Evolutionary conservation across 108 stramenopile species (phyloP), one percentile per base, ranked within the genome.

Genomic region (Conticribra weissflogii): DNA sequence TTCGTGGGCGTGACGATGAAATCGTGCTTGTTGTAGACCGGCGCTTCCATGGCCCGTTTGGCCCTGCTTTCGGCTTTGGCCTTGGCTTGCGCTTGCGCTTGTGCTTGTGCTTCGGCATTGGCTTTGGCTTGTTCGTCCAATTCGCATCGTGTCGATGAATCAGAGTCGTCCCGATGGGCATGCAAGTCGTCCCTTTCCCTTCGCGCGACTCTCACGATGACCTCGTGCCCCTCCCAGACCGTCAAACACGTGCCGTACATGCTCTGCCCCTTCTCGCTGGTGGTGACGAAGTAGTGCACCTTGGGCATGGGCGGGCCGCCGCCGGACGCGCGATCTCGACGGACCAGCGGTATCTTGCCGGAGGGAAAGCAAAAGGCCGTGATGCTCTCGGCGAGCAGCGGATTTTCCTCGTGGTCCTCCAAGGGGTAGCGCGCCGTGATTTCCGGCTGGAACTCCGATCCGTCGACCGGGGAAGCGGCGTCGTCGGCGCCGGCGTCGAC

Each of bases 281-380:
- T 93, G n/a, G 87, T 85, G 5, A 86, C 88, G 72, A 93, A 93
- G 78, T 84, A 89, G 34, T 93, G 92, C 32, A 88, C 90, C 78
- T 92, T 92, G 67, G 90, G 90, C 90, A 92, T 84, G 57, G 56
- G 51, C 41, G 53, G 59, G 0, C 32, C 50, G 2, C 33, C 17
- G 33, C 49, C 21, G 44, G 23, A 24, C 24, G 5, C 48, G 53
- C 17, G 33, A 29, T 23, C 31, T 32, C 76, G 71, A 27, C 32
- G 72, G 21, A 74, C 71, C 21, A 88, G 59, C 12, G 82, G 82
- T 58, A 92, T 83, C n/a, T 64, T 65, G 9, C 90, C 90, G 2
- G 85, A 81, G 3, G 85, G 87, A 61, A 85, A 85, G 34, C 90
- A 92, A 76, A 92, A 92, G 29, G 81, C 81, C 7, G 86, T 83